Percentiles rank a stretch among this genome's conserved stretches.
These are phyloP conservation scores for Agrocybe chaxingu DNA, from an alignment of 768 basidiomycete species.

Conservation along the genomic window DNA sequence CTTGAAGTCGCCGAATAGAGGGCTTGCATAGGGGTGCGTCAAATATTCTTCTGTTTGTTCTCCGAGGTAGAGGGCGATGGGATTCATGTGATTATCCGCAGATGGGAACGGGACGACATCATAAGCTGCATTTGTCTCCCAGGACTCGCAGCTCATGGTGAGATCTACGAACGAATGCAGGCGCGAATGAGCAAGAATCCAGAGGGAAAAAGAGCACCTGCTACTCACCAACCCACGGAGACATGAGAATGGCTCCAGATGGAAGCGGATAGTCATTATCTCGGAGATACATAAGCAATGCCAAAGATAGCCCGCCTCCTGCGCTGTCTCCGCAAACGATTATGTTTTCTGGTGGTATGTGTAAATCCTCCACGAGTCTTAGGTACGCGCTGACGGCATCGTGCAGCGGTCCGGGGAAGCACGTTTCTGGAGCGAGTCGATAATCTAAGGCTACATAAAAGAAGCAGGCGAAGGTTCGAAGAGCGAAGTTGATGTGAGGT, in stretches of 20 bases:
- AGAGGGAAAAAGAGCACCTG: not conserved
- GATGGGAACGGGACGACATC: slow-evolving; percentile 78
- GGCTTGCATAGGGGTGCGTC: slow-evolving; percentile 95
- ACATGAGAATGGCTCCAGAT: slow-evolving; percentile 83
- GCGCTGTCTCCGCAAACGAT: slow-evolving; percentile 90
- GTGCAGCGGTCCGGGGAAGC: slow-evolving; percentile 85
- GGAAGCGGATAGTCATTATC: slow-evolving; percentile 86
- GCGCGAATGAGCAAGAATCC: slow-evolving; percentile 2
- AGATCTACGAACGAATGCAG: slow-evolving; percentile 50
- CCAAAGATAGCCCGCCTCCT: slow-evolving; percentile 84
- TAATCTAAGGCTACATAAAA: slow-evolving; percentile 80
- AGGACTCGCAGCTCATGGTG: slow-evolving; percentile 97
- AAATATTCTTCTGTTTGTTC: slow-evolving; percentile 75
- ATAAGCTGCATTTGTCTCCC: slow-evolving; percentile 89
- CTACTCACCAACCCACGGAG: slow-evolving; percentile 89
- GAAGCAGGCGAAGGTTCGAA: slow-evolving; percentile 2
- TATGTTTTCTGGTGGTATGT: slow-evolving; percentile 90
- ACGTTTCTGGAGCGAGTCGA: slow-evolving; percentile 91
- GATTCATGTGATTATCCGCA: slow-evolving; percentile 84
- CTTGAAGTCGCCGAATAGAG: slow-evolving; percentile 85
- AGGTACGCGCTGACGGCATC: slow-evolving; percentile 89
- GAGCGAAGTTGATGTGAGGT: not conserved
- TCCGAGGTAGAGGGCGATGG: slow-evolving; percentile 91
- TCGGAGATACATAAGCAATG: slow-evolving; percentile 90
- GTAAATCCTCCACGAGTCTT: slow-evolving; percentile 81